phyloP scores from a whole-genome alignment of 73 alveolate species.

The Symbiodinium pilosum region DNA sequence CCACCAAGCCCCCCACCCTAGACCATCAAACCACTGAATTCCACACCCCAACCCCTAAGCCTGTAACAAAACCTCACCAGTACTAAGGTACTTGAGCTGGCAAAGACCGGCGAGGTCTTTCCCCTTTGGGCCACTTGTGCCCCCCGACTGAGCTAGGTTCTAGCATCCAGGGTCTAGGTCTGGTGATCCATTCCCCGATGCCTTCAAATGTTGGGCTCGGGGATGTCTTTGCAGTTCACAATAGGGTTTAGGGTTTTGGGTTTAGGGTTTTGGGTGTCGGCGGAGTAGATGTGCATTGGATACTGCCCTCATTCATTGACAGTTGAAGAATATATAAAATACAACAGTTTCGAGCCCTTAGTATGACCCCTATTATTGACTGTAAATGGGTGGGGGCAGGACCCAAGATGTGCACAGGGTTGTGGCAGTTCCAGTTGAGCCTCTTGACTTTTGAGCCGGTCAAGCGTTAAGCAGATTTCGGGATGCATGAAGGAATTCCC shows the following conservation, averaged over 20 bases:
- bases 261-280: neutral
- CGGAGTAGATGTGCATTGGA: too few species aligned
- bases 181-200: neutral
- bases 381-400: too few species aligned
- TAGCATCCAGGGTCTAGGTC: neutral
- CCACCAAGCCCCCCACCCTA: neutral
- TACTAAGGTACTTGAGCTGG: neutral
- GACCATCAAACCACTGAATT: neutral
- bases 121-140: constrained; percentile 84
- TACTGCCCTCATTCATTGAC: too few species aligned
- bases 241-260: neutral
- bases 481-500: too few species aligned
- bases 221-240: neutral
- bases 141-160: neutral
- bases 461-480: too few species aligned
- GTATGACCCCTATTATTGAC: too few species aligned
- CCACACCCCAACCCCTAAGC: neutral
- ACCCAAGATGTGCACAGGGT: too few species aligned
- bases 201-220: neutral
- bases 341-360: too few species aligned
- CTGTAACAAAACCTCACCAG: neutral
- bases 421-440: too few species aligned
- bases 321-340: too few species aligned
- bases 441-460: too few species aligned
- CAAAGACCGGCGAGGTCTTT: constrained; percentile 55